Percentiles rank a stretch among this genome's conserved stretches.
Evolutionary conservation across 2,329 filamentous ascomycete genomes (phyloP).

Genomic region (Penicillium olsonii): DNA sequence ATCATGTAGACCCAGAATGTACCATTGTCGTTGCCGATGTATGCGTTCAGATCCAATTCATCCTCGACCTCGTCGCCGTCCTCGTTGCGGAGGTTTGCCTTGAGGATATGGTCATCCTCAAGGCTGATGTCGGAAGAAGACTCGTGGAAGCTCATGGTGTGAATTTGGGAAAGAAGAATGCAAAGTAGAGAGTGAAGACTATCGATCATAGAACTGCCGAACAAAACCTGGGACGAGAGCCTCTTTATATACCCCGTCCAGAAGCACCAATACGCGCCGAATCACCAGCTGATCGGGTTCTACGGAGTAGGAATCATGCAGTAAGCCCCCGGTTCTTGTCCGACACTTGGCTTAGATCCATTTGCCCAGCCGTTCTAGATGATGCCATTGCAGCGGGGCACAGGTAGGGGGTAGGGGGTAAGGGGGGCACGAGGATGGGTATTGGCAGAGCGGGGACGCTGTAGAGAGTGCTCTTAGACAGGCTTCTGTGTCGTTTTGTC

Average conservation of each 20-base stretch:
- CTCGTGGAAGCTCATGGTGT: conserved; percentile 54
- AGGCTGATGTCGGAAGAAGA: conserved; percentile 51
- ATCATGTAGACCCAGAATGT: background rate
- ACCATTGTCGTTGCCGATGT: conserved; percentile 58
- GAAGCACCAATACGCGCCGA: background rate
- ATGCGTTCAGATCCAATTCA: conserved; percentile 52
- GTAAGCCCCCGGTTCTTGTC: conserved; percentile 14
- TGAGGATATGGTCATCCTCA: conserved; percentile 54
- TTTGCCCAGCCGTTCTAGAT: conserved; percentile 16
- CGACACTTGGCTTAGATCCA: conserved; percentile 20
- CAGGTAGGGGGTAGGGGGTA: background rate
- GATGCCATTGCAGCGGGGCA: conserved; percentile 14
- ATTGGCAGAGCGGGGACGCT: conserved; percentile 7
- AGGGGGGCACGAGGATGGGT: background rate
- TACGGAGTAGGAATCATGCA: conserved; percentile 7
- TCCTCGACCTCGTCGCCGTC: conserved; percentile 49
- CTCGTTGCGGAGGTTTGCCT: conserved; percentile 42
- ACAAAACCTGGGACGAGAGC: background rate
- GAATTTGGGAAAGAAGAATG: background rate
- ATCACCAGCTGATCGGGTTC: background rate
- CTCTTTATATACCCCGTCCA: conserved; percentile 13
- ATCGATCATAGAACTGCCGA: background rate
- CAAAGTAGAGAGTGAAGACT: background rate
- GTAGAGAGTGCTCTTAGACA: background rate
- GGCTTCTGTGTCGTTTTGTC: background rate